These are phyloP conservation scores for Delphinella strobiligena DNA, from an alignment of 2,329 filamentous ascomycete genomes.

Conservation along the genomic window DNA sequence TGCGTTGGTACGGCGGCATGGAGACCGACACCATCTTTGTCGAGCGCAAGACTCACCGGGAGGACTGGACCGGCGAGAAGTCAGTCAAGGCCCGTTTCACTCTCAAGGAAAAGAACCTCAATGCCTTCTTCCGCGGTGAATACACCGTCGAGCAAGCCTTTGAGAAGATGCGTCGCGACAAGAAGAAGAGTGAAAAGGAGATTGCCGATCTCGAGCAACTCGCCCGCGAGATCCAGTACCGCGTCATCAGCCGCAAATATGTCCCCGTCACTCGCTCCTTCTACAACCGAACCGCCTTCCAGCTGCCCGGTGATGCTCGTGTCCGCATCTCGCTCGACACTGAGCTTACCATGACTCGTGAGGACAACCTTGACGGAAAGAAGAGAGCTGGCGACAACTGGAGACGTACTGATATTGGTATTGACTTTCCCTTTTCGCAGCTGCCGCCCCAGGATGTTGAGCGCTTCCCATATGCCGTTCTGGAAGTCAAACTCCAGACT, in stretches of 20 bases:
- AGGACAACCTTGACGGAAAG: constrained; percentile 83
- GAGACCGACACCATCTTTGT: constrained; percentile 90
- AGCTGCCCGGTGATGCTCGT: constrained; percentile 87
- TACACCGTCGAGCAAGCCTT: constrained; percentile 82
- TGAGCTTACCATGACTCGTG: constrained; percentile 85
- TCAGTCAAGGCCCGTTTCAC: constrained; percentile 95
- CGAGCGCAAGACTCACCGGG: constrained; percentile 93
- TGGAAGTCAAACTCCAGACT: constrained; percentile 96
- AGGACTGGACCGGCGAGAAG: constrained; percentile 98
- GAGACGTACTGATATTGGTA: constrained; percentile 93
- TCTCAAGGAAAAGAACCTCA: constrained; percentile 95
- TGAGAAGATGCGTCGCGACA: constrained; percentile 89
- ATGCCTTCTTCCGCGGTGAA: constrained; percentile 74
- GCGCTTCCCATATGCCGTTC: constrained; percentile 86
- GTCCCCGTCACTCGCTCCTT: constrained; percentile 87
- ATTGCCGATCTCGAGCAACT: constrained; percentile 85
- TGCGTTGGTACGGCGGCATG: constrained; percentile 98
- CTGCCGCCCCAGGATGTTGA: constrained; percentile 74
- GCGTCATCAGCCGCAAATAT: constrained; percentile 74
- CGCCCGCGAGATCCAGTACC: constrained; percentile 87
- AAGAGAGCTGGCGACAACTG: constrained; percentile 75
- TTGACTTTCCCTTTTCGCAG: constrained; percentile 89
- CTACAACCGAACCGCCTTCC: constrained; percentile 96
- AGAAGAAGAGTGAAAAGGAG: constrained; percentile 84
- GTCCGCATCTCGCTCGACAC: constrained; percentile 96